Conservation (phyloP, 495 filamentous ascomycete genomes). For the Neurospora sp. region DNA sequence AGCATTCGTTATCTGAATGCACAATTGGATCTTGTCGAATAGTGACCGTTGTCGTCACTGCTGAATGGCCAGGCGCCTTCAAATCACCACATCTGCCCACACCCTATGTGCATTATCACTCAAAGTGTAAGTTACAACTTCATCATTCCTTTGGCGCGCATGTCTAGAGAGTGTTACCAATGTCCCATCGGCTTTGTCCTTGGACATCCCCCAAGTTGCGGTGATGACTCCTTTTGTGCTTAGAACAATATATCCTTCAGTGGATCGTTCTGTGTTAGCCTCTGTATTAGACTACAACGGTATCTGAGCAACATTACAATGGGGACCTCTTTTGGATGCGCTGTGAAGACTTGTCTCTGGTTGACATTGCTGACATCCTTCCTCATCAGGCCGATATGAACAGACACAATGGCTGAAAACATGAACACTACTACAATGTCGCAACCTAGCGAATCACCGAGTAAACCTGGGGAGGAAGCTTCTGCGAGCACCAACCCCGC, state of each 20-base stretch:
- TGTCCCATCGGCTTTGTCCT: neutral
- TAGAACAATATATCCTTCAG: constrained; percentile 59
- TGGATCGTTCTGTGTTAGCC: constrained; percentile 61
- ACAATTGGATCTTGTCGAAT: neutral
- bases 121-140: constrained; percentile 15
- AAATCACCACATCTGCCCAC: neutral
- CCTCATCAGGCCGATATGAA: constrained; percentile 26
- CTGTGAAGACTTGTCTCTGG: neutral
- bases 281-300: constrained; percentile 93
- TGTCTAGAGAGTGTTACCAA: neutral
- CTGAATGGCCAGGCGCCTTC: neutral
- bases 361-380: neutral
- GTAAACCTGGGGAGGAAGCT: neutral
- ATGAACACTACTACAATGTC: constrained; percentile 7
- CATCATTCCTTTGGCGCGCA: neutral
- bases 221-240: constrained; percentile 53
- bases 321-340: neutral
- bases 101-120: constrained; percentile 14
- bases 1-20: neutral
- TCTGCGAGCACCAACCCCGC: constrained; percentile 5
- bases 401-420: constrained; percentile 30
- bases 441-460: neutral
- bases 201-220: constrained; percentile 22
- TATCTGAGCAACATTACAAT: constrained; percentile 61
- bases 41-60: neutral